phyloP scores from a whole-genome alignment of 2,329 filamentous ascomycete species.

The Claviceps sp. region DNA sequence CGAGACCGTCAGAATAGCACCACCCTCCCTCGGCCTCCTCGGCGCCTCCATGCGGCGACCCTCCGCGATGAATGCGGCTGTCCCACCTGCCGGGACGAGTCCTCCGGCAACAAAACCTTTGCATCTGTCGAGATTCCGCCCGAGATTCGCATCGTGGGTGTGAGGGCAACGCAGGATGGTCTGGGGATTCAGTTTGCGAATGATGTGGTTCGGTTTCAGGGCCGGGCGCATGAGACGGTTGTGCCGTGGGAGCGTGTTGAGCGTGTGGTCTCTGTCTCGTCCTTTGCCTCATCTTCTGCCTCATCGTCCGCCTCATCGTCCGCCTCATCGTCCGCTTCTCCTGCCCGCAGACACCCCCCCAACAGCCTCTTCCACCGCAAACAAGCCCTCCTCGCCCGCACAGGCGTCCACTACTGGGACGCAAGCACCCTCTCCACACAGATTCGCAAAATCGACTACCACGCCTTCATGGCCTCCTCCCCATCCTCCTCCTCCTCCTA shows the following conservation, averaged over 20 bases:
- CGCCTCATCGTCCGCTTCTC: not conserved
- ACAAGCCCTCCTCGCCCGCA: constrained; percentile 17
- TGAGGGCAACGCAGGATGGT: constrained; percentile 20
- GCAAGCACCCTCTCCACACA: constrained; percentile 20
- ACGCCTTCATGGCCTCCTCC: constrained; percentile 50
- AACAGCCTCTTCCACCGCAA: constrained; percentile 12
- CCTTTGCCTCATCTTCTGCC: constrained; percentile 2
- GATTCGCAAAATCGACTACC: constrained; percentile 51
- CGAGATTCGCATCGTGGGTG: constrained; percentile 18
- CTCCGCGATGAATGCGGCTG: constrained; percentile 45
- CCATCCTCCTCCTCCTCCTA: not conserved
- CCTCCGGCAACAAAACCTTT: constrained; percentile 47
- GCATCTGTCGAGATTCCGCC: constrained; percentile 27
- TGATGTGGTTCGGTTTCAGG: constrained; percentile 24
- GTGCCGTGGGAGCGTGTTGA: constrained; percentile 25
- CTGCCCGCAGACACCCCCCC: not conserved
- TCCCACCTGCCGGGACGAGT: constrained; percentile 35
- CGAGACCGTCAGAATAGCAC: not conserved
- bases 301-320: not conserved
- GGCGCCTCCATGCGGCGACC: constrained; percentile 11
- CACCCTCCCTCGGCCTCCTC: not conserved
- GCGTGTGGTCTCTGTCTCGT: constrained; percentile 2
- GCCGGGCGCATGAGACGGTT: constrained; percentile 17
- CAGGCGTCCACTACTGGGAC: constrained; percentile 29
- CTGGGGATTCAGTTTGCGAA: constrained; percentile 47